Evolutionary conservation across 306 rosid species (phyloP).

Genomic region (Rubus idaeus): DNA sequence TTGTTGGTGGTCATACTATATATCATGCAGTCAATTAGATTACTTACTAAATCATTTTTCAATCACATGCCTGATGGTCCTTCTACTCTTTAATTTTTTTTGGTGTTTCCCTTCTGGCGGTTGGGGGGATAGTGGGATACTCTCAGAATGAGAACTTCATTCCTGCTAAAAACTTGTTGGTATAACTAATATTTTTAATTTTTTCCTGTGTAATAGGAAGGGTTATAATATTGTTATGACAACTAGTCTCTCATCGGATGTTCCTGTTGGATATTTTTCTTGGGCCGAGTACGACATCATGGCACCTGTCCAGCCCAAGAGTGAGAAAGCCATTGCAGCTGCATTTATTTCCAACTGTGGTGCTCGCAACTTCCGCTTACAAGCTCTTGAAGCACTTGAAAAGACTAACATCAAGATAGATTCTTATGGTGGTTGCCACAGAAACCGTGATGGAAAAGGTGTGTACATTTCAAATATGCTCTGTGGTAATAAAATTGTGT

Average conservation of each 20-base stretch:
- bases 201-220: constrained; percentile 48
- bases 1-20: background rate
- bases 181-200: constrained; percentile 29
- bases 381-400: constrained; percentile 93
- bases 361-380: constrained; percentile 90
- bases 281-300: constrained; percentile 99
- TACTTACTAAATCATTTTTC: background rate
- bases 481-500: constrained; percentile 8
- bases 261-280: constrained; percentile 97
- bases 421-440: constrained; percentile 93
- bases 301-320: constrained; percentile 85
- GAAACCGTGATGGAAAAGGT: constrained; percentile 85
- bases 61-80: background rate
- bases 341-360: constrained; percentile 98
- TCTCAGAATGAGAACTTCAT: background rate
- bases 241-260: constrained; percentile 96
- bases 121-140: background rate
- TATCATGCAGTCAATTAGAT: background rate
- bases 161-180: constrained; percentile 6
- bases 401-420: constrained; percentile 56
- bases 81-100: background rate
- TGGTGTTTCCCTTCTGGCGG: background rate
- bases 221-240: constrained; percentile 89
- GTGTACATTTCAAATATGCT: background rate
- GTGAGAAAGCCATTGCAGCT: constrained; percentile 84